A percentile compares a stretch with the other conserved stretches of the same genome.
These are phyloP conservation scores for Mycena metata DNA, from an alignment of 768 basidiomycete genomes.

Conservation along the genomic window DNA sequence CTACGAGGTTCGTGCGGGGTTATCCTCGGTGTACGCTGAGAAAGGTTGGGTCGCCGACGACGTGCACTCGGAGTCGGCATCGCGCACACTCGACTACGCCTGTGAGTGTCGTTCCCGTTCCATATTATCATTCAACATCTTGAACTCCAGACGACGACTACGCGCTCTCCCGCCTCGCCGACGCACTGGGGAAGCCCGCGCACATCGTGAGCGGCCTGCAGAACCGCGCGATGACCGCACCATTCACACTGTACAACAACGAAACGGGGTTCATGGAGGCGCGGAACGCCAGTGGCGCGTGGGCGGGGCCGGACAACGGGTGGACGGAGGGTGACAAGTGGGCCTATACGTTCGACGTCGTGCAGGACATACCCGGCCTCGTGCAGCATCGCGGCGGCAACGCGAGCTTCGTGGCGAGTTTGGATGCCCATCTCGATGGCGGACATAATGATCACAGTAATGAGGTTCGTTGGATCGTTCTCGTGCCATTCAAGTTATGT, in stretches of 20 bases:
- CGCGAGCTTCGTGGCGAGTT: slow-evolving; percentile 70
- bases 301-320: slow-evolving; percentile 79
- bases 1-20: slow-evolving; percentile 85
- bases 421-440: slow-evolving; percentile 70
- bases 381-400: slow-evolving; percentile 75
- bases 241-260: slow-evolving; percentile 77
- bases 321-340: slow-evolving; percentile 89
- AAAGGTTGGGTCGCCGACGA: slow-evolving; percentile 86
- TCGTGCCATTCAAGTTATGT: not conserved
- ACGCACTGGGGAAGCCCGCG: slow-evolving; percentile 61
- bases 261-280: slow-evolving; percentile 88
- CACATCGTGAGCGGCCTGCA: slow-evolving; percentile 64
- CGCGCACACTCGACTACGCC: slow-evolving; percentile 83
- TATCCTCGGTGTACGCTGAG: slow-evolving; percentile 74
- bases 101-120: slow-evolving; percentile 60
- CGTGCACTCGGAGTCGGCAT: slow-evolving; percentile 83
- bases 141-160: slow-evolving; percentile 77
- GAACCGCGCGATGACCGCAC: slow-evolving; percentile 66
- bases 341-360: slow-evolving; percentile 73
- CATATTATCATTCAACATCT: not conserved
- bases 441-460: slow-evolving; percentile 89
- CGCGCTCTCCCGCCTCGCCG: slow-evolving; percentile 75
- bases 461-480: slow-evolving; percentile 61
- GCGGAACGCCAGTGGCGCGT: slow-evolving; percentile 72
- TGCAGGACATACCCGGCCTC: slow-evolving; percentile 66